Percentiles rank a stretch among this genome's conserved stretches.
phyloP scores from a whole-genome alignment of 768 basidiomycete species.

The Russula sp. region DNA sequence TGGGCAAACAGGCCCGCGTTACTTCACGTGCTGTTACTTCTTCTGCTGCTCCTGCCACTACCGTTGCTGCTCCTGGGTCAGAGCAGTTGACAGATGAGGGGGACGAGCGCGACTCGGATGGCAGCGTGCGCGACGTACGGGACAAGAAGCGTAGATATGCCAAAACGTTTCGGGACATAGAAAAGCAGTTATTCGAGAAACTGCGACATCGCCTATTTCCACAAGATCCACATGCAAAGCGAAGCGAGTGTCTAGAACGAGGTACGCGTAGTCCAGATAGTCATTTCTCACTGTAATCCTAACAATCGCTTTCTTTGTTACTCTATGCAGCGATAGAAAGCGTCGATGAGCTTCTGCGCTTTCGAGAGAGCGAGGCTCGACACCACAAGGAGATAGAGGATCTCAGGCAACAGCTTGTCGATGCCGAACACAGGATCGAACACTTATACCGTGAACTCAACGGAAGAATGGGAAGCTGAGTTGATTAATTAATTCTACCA shows the following conservation, averaged over 20 bases:
- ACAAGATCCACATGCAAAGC: slow-evolving; percentile 26
- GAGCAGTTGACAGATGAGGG: slow-evolving; percentile 23
- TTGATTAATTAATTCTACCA: neutral
- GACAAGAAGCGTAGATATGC: slow-evolving; percentile 29
- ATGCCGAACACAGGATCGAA: slow-evolving; percentile 25
- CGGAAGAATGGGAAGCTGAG: slow-evolving; percentile 22
- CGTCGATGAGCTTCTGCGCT: slow-evolving; percentile 20
- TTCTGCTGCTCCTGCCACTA: neutral
- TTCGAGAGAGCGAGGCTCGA: slow-evolving; percentile 17
- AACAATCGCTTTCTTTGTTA: neutral
- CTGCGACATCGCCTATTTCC: slow-evolving; percentile 27
- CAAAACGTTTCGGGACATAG: slow-evolving; percentile 26
- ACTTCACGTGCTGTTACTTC: slow-evolving; percentile 3
- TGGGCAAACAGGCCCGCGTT: slow-evolving; percentile 12
- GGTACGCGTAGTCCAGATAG: slow-evolving; percentile 8
- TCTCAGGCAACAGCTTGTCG: slow-evolving; percentile 23
- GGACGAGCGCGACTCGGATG: slow-evolving; percentile 28
- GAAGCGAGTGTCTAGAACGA: slow-evolving; percentile 27
- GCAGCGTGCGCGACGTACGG: slow-evolving; percentile 24
- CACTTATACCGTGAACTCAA: slow-evolving; percentile 23
- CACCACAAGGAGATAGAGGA: slow-evolving; percentile 18
- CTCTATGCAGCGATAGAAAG: slow-evolving; percentile 23
- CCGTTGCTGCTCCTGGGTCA: neutral
- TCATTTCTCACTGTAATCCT: neutral
- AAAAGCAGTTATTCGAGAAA: slow-evolving; percentile 27